Base-by-base conservation (phyloP, 2,329 filamentous ascomycete species). In the Beauveria rudraprayagi region DNA sequence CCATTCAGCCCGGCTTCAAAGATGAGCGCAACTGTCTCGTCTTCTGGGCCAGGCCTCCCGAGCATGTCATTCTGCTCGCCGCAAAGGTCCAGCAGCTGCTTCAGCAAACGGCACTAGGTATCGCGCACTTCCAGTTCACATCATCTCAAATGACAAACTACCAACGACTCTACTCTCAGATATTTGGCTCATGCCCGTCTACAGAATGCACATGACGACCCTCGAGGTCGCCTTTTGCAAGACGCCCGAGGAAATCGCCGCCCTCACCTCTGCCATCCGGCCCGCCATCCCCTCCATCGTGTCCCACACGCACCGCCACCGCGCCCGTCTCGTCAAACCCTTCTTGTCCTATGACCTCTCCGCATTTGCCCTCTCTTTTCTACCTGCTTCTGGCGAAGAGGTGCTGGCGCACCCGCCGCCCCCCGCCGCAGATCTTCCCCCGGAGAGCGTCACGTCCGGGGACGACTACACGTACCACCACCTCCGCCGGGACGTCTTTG, bases 401-500 rank as follows among this genome's bases (percentile, higher is more conserved):
- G 4, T 51, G 2, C 62, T 71, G 6, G 72, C 79, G 1, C 70
- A 70, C 1, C 61, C 74, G 5, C 73, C 79, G 1, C 70, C 70
- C 1, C 69, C 70, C 1, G 70, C 72, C 5, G 75, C 77, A 1
- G 72, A 75, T 34, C 14, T 37, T 2, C 65, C 67, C n/a, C 68
- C 68, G 19, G 67, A 66, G 14, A 66, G 69, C 48, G 72, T 73
- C 16, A 71, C 77, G 17, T 74, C 80, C 44, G 80, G 83, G 19
- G 89, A 94, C 66, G 69, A 66, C 1, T 97, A 91, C 74, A 92
- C 89, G 0, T 97, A 97, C 72, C 93, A 97, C 70, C 93, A 97
- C 72, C 83, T 97, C 9, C 86, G 93, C 3, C 82, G 88, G 4
- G 91, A 96, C 70, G 71, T 95, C 14, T 94, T 87, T 71, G 78